Percentiles rank a stretch among this genome's conserved stretches.
Conservation (phyloP, 805 yeast species). For the Metschnikowia cerradonensis region DNA sequence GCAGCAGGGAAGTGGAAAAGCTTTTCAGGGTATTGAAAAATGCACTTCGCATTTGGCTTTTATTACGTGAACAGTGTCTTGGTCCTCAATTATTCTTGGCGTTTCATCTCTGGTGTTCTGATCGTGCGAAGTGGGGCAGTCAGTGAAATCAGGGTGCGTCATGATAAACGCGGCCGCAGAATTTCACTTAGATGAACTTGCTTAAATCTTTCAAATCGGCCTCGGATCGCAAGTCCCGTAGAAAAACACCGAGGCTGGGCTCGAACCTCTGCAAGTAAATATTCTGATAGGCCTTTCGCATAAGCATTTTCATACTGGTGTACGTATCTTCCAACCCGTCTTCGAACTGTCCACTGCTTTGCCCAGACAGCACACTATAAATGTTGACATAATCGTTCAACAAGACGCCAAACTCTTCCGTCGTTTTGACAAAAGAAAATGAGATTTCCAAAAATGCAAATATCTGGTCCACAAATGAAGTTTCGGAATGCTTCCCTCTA, state of each 20-base stretch:
- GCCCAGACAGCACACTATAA: slow-evolving; percentile 20
- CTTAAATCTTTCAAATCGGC: slow-evolving; percentile 49
- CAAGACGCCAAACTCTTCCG: slow-evolving; percentile 31
- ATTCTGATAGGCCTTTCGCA: slow-evolving; percentile 35
- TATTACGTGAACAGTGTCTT: not conserved
- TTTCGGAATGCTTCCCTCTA: slow-evolving; percentile 28
- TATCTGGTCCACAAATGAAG: slow-evolving; percentile 29
- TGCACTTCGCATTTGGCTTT: not conserved
- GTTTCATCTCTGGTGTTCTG: not conserved
- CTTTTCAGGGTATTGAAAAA: not conserved
- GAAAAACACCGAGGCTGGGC: slow-evolving; percentile 38
- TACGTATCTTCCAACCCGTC: slow-evolving; percentile 31
- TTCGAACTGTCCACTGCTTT: slow-evolving; percentile 17
- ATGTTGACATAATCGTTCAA: slow-evolving; percentile 27
- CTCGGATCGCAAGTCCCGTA: slow-evolving; percentile 53
- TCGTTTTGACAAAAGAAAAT: slow-evolving; percentile 30
- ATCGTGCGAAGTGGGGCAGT: slow-evolving; percentile 1
- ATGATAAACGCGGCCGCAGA: not conserved
- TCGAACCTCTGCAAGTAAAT: slow-evolving; percentile 43
- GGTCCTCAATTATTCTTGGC: not conserved
- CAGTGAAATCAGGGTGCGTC: not conserved
- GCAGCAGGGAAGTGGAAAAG: not conserved
- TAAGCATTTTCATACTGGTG: slow-evolving; percentile 33
- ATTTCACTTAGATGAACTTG: slow-evolving; percentile 17
- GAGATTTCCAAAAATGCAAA: slow-evolving; percentile 29